Evolutionary conservation across 78 protist genomes (phyloP), one percentile per base, ranked within the genome.

Genomic region (Emiliania huxleyi): DNA sequence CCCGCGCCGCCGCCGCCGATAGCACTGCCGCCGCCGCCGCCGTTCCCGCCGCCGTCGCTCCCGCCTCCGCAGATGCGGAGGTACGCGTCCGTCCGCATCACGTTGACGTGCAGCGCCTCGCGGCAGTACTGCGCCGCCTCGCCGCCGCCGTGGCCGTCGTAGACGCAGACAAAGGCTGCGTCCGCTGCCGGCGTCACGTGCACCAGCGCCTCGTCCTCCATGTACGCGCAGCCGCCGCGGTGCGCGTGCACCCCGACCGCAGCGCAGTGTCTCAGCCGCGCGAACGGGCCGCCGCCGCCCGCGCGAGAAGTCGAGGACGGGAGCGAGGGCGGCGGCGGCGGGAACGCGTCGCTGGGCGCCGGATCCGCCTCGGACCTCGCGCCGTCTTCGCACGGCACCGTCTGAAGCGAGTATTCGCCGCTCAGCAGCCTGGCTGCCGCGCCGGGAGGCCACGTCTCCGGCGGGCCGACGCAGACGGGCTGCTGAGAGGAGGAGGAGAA

Each of bases 141-240:
- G 25, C 25, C 0, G 22, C 89, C 89, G 48, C 89, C 89, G 38
- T 81, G 89, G 23, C 89, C 89, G 89, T 81, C 89, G 15, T 11
- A 81, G 23, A 44, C 52, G 55, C 89, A 37, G n/a, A 11, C 2
- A 25, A 77, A 77, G 22, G 85, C 85, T 0, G 2, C 4, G 1
- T 40, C 85, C 19, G 29, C 48, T 26, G 23, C 12, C 8, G 75
- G n/a, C 2, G 85, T 11, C n/a, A 25, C 22, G 48, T 77, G 48
- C n/a, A 40, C 44, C 22, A 77, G 15, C 23, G 5, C 4, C 85
- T 5, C 85, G 46, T 77, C 85, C 85, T 77, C 85, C 85, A 77
- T 77, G 46, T 77, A 40, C 35, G n/a, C 48, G 46, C 85, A 77
- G 15, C 85, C 44, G 35, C 85, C 85, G 0, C 85, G 85, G 48